Evolutionary conservation across 106 monocot species (phyloP).

Genomic region (Dendrobium nobile): DNA sequence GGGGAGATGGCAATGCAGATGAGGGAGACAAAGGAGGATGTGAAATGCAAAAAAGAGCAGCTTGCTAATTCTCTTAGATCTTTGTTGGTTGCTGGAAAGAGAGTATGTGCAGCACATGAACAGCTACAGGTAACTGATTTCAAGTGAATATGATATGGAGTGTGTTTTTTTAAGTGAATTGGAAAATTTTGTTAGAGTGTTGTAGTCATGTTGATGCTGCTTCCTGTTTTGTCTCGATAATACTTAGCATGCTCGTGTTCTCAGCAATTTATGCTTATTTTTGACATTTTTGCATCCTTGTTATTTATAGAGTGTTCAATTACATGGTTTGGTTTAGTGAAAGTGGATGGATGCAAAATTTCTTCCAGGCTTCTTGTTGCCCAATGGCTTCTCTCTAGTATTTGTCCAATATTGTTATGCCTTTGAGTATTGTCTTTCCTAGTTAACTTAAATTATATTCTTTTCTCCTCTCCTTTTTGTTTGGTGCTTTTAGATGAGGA

Average conservation of each 20-base stretch:
- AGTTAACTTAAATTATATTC: too few relatives aligned
- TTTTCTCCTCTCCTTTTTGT: too few relatives aligned
- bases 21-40: slow-evolving; percentile 45
- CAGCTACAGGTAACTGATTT: slow-evolving; percentile 55
- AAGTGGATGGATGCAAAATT: neutral
- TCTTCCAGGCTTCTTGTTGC: too few relatives aligned
- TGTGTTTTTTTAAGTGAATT: neutral
- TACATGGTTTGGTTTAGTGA: neutral
- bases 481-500: neutral
- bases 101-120: slow-evolving; percentile 42
- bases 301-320: neutral
- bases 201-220: neutral
- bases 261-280: neutral
- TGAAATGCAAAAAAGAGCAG: slow-evolving; percentile 43
- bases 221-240: neutral
- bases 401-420: too few relatives aligned
- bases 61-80: slow-evolving; percentile 42
- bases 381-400: too few relatives aligned
- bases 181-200: neutral
- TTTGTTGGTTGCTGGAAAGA: slow-evolving; percentile 59
- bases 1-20: slow-evolving; percentile 35
- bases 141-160: neutral
- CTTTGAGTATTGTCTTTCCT: too few relatives aligned
- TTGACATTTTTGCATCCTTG: neutral
- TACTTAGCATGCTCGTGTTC: neutral